Percentiles rank a stretch among this genome's conserved stretches.
phyloP scores from a whole-genome alignment of 495 filamentous ascomycete species.

The Baudoinia panamericana region DNA sequence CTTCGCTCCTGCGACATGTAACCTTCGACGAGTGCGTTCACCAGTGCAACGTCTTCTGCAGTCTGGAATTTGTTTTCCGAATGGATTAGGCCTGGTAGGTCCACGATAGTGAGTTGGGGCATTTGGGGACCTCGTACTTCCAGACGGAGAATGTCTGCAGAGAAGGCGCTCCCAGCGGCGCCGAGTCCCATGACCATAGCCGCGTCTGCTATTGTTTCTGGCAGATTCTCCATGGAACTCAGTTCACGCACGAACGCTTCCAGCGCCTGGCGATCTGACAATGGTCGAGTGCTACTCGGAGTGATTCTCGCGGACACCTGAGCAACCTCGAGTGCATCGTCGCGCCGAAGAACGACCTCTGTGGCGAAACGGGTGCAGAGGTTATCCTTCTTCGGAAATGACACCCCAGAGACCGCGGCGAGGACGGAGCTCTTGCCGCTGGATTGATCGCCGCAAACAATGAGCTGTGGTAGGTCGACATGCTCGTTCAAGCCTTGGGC shows the following conservation, averaged over 20 bases:
- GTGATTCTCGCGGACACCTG: constrained; percentile 27
- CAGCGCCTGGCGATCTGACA: constrained; percentile 20
- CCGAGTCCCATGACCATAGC: constrained; percentile 25
- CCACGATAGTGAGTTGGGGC: constrained; percentile 38
- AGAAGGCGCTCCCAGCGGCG: constrained; percentile 31
- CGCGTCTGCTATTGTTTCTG: constrained; percentile 25
- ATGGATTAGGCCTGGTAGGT: constrained; percentile 22
- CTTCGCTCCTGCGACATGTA: constrained; percentile 47
- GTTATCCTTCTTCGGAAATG: constrained; percentile 51
- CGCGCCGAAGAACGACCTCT: constrained; percentile 42
- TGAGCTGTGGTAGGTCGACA: constrained; percentile 59
- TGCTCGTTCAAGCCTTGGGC: no score
- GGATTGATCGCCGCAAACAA: constrained; percentile 63
- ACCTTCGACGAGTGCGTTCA: constrained; percentile 38
- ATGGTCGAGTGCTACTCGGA: constrained; percentile 23
- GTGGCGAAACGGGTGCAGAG: constrained; percentile 58
- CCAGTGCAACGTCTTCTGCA: constrained; percentile 30
- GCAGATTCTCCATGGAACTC: constrained; percentile 25
- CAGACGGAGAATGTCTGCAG: constrained; percentile 50
- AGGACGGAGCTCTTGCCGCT: constrained; percentile 64
- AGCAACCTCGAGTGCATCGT: constrained; percentile 15
- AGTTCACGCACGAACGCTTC: constrained; percentile 25
- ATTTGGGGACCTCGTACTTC: constrained; percentile 46
- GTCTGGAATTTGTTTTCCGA: constrained; percentile 7
- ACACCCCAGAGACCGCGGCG: constrained; percentile 57